Base-by-base conservation (phyloP, 129 eudicot species). In the Chrysanthemum seticuspe region DNA sequence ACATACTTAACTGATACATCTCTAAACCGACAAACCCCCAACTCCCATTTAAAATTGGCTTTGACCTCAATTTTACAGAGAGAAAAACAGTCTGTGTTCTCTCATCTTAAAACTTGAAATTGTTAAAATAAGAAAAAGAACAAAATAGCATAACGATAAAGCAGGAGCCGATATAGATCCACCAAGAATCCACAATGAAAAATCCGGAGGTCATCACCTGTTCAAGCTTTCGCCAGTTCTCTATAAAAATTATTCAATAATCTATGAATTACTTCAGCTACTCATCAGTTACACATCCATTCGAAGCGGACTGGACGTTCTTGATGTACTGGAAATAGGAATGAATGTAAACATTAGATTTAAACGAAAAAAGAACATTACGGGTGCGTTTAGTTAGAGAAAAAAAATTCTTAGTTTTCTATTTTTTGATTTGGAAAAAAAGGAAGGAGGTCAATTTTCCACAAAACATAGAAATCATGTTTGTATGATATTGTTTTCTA, bases 241-340 rank as follows among this genome's bases (percentile, higher is more conserved):
- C 84, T 78, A 82, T 67, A 82, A 69, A 49, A 3, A 52, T 58
- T 13, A 29, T 34, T 61, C 10, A 47, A 5, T 34, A 67, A 65
- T 14, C 29, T 4, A 2, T 14, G 31, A 48, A 59, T 36, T 54
- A 6, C 70, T 61, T 36, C 74, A 58, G 25, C 58, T 73, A 90
- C 80, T 94, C 99, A 78, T 94, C 99, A 0, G 99, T 94, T 23
- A 94, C 99, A 40, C 99, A 94, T 74, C 99, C 99, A 5, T 65
- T 84, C 13, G 99, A 90, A 68, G 99, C 99, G 10, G 99, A 83
- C 79, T 84, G 93, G 59, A 94, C 99, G 27, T 88, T 94, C 82
- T 86, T 90, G 72, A 94, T 94, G 74, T 94, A 94, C 99, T 94
- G 91, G 50, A 77, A 4, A 53, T 34, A 8, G 21, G 50, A 63